Evolutionary conservation across 345 rosid species (phyloP), one percentile per base, ranked within the genome.

Genomic region (Brassica nigra): DNA sequence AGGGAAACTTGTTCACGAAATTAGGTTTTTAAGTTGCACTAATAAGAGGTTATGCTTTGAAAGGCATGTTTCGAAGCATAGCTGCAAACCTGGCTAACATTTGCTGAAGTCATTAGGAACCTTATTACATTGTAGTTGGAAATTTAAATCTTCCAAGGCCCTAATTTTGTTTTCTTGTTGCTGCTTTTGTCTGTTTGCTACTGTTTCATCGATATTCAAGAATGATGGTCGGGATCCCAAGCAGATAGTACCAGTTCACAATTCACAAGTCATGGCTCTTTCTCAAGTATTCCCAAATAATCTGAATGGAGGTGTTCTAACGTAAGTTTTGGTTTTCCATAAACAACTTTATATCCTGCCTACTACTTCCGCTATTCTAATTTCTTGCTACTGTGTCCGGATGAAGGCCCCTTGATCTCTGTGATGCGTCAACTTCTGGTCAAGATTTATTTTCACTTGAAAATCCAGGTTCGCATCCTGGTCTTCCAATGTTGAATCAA

Each of bases 331-430:
- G 5, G 33, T 75, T 70, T 78, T 72, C 31, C 7, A 27, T 82
- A 49, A 47, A 15, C 64, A 42, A 15, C 77, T 30, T n/a, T 75
- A 47, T 18, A 8, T 54, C 66, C 49, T 66, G 61, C 42, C 59
- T 70, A 18, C 49, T 37, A 67, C 57, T 49, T 78, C 47, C 4
- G 18, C 65, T 61, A 20, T 71, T 73, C 63, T 74, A 66, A 81
- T 71, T 49, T 81, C 37, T 68, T 65, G 54, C 73, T 78, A 28
- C 74, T 76, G 67, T 76, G 67, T 84, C 70, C 78, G 83, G 83
- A 82, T 88, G 88, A 84, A 96, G 99, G 93, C 99, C 99, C 69
- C 91, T 90, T 79, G 98, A 96, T 87, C 86, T 96, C 74, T 89
- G 91, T 83, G 97, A 96, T 82, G 82, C 76, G 54, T 78, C 89